phyloP scores from a whole-genome alignment of 2,329 filamentous ascomycete species.

The Fusarium proliferatum region DNA sequence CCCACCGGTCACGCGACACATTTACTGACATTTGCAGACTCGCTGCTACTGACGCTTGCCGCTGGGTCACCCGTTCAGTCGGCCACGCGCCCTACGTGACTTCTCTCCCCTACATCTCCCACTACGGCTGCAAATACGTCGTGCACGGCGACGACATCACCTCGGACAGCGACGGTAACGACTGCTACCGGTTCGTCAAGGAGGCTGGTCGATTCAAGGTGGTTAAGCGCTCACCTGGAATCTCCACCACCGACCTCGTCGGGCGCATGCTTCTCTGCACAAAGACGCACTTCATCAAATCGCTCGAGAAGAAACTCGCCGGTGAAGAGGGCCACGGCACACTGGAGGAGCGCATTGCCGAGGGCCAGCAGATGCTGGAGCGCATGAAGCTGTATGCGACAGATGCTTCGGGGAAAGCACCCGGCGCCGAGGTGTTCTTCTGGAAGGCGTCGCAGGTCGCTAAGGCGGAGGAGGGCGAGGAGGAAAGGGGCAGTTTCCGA shows the following conservation, averaged over 20 bases:
- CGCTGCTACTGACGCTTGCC: constrained; percentile 91
- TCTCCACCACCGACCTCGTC: constrained; percentile 97
- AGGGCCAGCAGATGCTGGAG: constrained; percentile 79
- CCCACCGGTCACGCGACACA: neutral
- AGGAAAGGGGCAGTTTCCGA: constrained; percentile 74
- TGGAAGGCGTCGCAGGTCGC: constrained; percentile 72
- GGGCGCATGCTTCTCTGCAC: constrained; percentile 97
- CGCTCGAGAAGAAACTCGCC: constrained; percentile 73
- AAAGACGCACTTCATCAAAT: constrained; percentile 91
- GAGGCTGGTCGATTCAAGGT: constrained; percentile 94
- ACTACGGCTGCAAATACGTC: constrained; percentile 95
- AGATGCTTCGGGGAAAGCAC: constrained; percentile 81
- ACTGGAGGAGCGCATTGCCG: constrained; percentile 71
- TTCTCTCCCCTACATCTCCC: constrained; percentile 89
- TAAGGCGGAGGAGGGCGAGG: constrained; percentile 56
- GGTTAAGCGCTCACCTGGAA: constrained; percentile 94
- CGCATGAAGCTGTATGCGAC: constrained; percentile 88
- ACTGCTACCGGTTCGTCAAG: constrained; percentile 99
- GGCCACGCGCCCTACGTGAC: constrained; percentile 94
- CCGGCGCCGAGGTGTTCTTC: constrained; percentile 86
- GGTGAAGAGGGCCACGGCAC: constrained; percentile 80
- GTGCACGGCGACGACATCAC: constrained; percentile 98
- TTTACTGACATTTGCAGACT: constrained; percentile 63
- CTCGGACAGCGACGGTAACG: constrained; percentile 90
- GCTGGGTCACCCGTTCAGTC: constrained; percentile 89